phyloP scores from a whole-genome alignment of 2,329 filamentous ascomycete species.

The Monilinia aucupariae region DNA sequence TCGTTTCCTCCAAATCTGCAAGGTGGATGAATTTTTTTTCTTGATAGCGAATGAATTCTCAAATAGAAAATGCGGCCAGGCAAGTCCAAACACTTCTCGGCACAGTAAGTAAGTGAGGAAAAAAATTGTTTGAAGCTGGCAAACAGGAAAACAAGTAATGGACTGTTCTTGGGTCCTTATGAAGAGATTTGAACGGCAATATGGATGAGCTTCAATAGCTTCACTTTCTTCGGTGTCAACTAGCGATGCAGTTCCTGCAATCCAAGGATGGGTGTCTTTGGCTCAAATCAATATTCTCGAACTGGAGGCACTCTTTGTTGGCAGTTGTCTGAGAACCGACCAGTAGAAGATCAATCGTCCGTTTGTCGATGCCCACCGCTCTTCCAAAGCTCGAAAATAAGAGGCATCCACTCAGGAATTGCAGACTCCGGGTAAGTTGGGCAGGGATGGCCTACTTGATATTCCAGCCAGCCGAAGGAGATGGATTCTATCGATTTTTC shows the following conservation, averaged over 20 bases:
- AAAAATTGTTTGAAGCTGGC: conserved; percentile 25
- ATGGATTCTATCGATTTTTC: conserved; percentile 21
- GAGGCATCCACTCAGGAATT: conserved; percentile 33
- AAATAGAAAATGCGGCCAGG: conserved; percentile 18
- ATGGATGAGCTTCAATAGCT: conserved; percentile 23
- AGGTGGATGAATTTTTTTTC: conserved; percentile 24
- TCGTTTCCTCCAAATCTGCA: conserved; percentile 28
- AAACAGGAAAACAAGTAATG: conserved; percentile 30
- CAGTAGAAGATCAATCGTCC: conserved; percentile 36
- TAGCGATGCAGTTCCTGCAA: conserved; percentile 29
- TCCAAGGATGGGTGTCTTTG: conserved; percentile 28
- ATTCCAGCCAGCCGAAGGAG: conserved; percentile 16
- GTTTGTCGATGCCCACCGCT: conserved; percentile 48
- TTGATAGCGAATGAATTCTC: conserved; percentile 24
- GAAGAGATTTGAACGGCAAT: conserved; percentile 22
- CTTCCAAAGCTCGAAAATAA: conserved; percentile 41
- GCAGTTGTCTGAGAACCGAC: conserved; percentile 44
- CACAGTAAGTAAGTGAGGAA: conserved; percentile 24
- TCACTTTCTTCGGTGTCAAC: conserved; percentile 26
- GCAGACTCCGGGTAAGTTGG: conserved; percentile 22
- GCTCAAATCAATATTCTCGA: conserved; percentile 37
- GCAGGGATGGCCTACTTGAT: conserved; percentile 16
- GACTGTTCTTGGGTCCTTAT: conserved; percentile 25
- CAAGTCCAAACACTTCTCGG: conserved; percentile 17
- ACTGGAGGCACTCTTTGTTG: conserved; percentile 43